Base-by-base conservation (phyloP, 805 yeast species). In the Yarrowia keelungensis region DNA sequence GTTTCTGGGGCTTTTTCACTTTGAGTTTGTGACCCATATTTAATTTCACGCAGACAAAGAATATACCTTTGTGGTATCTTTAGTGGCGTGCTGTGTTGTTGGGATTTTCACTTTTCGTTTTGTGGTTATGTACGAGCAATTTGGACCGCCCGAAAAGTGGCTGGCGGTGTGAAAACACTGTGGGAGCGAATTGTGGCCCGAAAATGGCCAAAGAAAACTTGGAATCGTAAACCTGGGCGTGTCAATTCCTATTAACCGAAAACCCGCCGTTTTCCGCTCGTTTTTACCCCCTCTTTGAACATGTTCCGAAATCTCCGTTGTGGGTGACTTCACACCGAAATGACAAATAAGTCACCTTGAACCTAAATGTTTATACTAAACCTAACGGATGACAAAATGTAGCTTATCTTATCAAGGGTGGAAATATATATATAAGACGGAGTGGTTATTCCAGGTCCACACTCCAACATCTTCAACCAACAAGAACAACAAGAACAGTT, bases 361-460 rank as follows among this genome's bases (percentile, higher is more conserved):
- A 47, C 54, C 16, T 26, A 47, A 62, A 62, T 47, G 39, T 62
- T 47, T 32, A 59, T 19, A 45, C 50, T 35, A 59, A 59, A 59
- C 65, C n/a, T 45, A n/a, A 35, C 10, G 50, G 65, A 59, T 59
- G 67, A 47, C 54, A 62, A 49, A 62, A 62, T 47, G 41, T 62
- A 62, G 56, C 67, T 62, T 62, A 62, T 62, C 67, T 62, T 62
- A 62, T 62, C 67, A 62, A 62, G 67, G 56, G 56, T 49, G 56
- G 54, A 47, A 46, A 38, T 47, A 49, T 47, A 62, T 49, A 62
- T 62, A 62, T 46, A 62, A 47, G 47, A 62, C 67, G 11, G 10
- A 38, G 56, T 36, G 56, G 45, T 36, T 49, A 38, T 49, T 62
- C 32, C 32, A 26, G 32, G 32, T 39, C 56, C 38, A 38, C 22